Percentiles rank a stretch among this genome's conserved stretches.
Evolutionary conservation across 2,329 filamentous ascomycete species (phyloP).

Genomic region (Juglanconis oblonga): DNA sequence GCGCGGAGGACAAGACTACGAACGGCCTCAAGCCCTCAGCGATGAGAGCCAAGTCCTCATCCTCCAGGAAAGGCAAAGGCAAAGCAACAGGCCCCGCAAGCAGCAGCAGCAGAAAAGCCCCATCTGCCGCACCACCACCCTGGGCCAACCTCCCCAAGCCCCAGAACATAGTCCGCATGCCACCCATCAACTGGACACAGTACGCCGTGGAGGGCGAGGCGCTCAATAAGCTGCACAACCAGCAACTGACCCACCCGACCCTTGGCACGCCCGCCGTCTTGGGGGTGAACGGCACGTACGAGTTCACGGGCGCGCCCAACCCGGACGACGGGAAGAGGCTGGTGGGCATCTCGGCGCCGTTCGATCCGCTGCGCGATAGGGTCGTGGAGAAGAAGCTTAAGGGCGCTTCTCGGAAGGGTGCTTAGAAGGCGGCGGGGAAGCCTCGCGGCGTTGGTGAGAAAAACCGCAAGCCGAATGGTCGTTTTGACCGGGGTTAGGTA

Average conservation of each 20-base stretch:
- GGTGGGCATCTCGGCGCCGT: conserved; percentile 54
- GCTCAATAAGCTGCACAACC: conserved; percentile 78
- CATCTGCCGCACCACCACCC: conserved; percentile 22
- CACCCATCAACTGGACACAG: conserved; percentile 90
- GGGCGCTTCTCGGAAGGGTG: conserved; percentile 16
- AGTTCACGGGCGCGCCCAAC: conserved; percentile 42
- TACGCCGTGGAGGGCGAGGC: conserved; percentile 87
- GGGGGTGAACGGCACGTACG: conserved; percentile 42
- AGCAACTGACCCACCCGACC: conserved; percentile 67
- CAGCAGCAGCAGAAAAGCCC: conserved; percentile 22
- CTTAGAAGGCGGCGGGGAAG: background rate
- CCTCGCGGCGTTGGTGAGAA: no score
- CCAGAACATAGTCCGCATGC: conserved; percentile 81
- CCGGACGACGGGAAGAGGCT: conserved; percentile 41
- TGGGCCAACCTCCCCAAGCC: conserved; percentile 70
- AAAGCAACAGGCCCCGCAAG: conserved; percentile 18
- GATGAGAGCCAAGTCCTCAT: conserved; percentile 11
- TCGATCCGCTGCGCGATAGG: conserved; percentile 52
- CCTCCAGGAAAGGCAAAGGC: conserved; percentile 11
- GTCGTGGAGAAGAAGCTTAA: conserved; percentile 28
- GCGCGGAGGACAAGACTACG: background rate
- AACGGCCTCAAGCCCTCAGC: conserved; percentile 11
- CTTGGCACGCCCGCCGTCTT: conserved; percentile 49
- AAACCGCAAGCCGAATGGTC: no score
- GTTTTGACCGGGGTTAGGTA: no score